Evolutionary conservation across 768 basidiomycete genomes (phyloP), one percentile per base, ranked within the genome.

Genomic region (Leccinum boreale): DNA sequence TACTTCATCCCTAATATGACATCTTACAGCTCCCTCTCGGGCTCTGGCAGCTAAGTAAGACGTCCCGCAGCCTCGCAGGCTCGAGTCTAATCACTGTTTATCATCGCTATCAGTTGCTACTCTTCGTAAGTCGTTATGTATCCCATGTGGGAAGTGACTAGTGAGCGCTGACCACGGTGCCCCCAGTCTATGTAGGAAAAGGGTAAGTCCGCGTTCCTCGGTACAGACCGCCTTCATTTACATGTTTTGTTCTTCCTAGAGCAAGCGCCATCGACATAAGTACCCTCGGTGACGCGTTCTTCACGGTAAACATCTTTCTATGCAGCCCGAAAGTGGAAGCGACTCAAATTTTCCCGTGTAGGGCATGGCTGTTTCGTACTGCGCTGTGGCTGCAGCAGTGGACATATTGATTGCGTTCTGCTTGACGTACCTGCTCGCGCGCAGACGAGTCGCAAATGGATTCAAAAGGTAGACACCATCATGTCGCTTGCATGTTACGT

Each of bases 21-120:
- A 33, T 23, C 8, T 33, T 24, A 10, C 10, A 57, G 56, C 45
- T 57, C 28, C 50, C 56, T 7, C 24, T 57, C 6, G 56, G 44
- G 9, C 42, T 51, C 5, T 56, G 19, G 49, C 55, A 56, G 6
- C 44, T 57, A 21, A 45, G 51, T 57, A 52, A 57, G 51, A 47
- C n/a, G 28, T 53, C 29, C 35, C 10, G 12, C 17, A 17, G 12
- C 5, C 44, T 35, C 51, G 8, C 11, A 11, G n/a, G 15, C 29
- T 9, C 33, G 3, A 35, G 10, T 44, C 31, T 56, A 2, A 56
- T n/a, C 7, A 19, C 2, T 23, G 4, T 42, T 51, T 28, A 15
- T 42, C 19, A 21, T 6, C 8, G 11, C 11, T 9, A 15, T 33
- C 8, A 57, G 56, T 57, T 36, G 51, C 51, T 28, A 12, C 33